Base-by-base conservation (phyloP, 2,329 filamentous ascomycete genomes). In the Emergomyces pasteurianus region DNA sequence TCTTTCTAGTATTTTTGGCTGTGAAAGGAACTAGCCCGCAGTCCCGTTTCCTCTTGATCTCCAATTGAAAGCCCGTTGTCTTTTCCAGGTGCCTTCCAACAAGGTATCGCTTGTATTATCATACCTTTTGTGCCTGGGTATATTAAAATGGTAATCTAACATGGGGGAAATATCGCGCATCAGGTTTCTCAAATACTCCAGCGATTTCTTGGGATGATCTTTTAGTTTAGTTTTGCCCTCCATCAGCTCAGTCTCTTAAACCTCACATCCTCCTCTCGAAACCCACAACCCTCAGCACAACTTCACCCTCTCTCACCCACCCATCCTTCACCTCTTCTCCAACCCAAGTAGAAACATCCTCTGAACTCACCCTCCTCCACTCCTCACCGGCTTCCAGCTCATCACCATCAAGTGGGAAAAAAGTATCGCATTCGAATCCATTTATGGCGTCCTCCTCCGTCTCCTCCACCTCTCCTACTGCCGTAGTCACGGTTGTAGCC, bases 231-330 rank as follows among this genome's bases (percentile, higher is more conserved):
- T n/a, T n/a, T n/a, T n/a, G n/a, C 7, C 3, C 3, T 31, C 34
- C 3, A 9, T 36, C 7, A 36, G 10, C 34, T 10, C 34, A 5
- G 9, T 36, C 34, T 36, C 34, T 36, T 3, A 36, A 36, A 36
- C 34, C 34, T 36, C 26, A 28, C 14, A 6, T 23, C 47, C 10
- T 53, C 63, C 70, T 70, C 65, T 78, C 75, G 71, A 72, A 79
- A 12, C 77, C 77, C 60, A 78, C 70, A 64, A 82, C 72, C 69
- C 79, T 76, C 52, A 81, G 75, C 34, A 76, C 76, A 34, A 80
- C 73, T 54, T 81, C 76, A 9, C 78, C 79, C 34, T 80, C 78
- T 59, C 75, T 75, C 68, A 75, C 80, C 72, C 76, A 77, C 57
- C 73, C 72, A 49, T 67, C 69, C 34, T 68, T 65, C 58, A 78